These are phyloP conservation scores for Clavispora carvajalis DNA, from an alignment of 805 yeast genomes.

Conservation along the genomic window DNA sequence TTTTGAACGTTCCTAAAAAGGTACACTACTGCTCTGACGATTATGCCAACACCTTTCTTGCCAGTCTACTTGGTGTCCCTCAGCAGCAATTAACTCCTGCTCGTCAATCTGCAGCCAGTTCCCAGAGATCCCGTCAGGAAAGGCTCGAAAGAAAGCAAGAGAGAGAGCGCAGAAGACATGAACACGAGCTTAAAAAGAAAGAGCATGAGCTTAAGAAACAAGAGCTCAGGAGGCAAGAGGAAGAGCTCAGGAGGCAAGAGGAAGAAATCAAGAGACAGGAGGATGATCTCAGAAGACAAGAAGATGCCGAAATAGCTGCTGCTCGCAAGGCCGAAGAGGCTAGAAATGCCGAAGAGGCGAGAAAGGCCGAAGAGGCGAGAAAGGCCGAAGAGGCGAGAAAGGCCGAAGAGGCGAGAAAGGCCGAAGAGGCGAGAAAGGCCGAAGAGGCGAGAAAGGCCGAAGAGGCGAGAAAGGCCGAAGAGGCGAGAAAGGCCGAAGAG, in stretches of 20 bases:
- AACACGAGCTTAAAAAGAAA: neutral
- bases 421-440: constrained; percentile 6
- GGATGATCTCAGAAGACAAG: constrained; percentile 3
- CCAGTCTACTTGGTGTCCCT: constrained; percentile 8
- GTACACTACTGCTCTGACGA: constrained; percentile 12
- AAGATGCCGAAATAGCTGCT: constrained; percentile 1
- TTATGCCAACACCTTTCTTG: constrained; percentile 11
- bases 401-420: constrained; percentile 5
- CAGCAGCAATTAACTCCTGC: neutral
- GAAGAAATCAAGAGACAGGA: neutral
- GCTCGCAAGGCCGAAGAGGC: constrained; percentile 2
- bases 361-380: constrained; percentile 4
- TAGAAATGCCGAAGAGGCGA: constrained; percentile 1
- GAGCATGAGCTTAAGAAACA: constrained; percentile 2
- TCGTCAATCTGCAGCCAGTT: neutral
- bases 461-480: constrained; percentile 7
- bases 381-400: constrained; percentile 5
- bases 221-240: constrained; percentile 6
- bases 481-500: constrained; percentile 3
- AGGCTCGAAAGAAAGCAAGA: neutral
- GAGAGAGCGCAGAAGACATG: neutral
- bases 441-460: neutral
- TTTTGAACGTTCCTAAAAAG: constrained; percentile 33
- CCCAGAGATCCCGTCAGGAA: neutral
- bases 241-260: neutral